A percentile compares a stretch with the other conserved stretches of the same genome.
phyloP scores from a whole-genome alignment of 192 early-diverging fungal genomes.

The Jimgerdemannia flammicorona region DNA sequence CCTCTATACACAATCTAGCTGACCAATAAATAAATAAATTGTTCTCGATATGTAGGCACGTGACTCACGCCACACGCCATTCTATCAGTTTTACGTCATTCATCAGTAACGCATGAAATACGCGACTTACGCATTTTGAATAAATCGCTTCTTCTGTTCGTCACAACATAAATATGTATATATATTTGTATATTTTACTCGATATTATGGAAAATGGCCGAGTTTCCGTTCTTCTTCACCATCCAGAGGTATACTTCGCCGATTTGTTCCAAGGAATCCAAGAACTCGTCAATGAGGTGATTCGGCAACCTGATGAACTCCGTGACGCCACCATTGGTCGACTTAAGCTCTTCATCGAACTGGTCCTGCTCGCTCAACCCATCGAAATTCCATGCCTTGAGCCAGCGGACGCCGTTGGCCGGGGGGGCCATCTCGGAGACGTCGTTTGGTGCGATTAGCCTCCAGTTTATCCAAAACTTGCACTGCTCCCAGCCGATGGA shows the following conservation, averaged over 20 bases:
- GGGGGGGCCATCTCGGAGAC: neutral
- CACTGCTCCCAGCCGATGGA: slow-evolving; percentile 25
- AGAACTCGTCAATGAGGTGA: slow-evolving; percentile 18
- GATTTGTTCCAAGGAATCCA: slow-evolving; percentile 15
- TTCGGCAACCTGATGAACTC: slow-evolving; percentile 22
- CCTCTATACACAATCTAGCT: no score
- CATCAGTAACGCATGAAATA: no score
- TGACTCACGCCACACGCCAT: no score
- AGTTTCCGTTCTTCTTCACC: slow-evolving; percentile 13
- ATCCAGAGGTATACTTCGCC: slow-evolving; percentile 37
- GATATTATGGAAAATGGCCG: neutral
- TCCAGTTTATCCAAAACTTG: slow-evolving; percentile 13
- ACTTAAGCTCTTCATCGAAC: slow-evolving; percentile 27
- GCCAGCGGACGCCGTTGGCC: slow-evolving; percentile 14
- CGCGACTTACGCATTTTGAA: no score
- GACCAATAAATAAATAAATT: no score
- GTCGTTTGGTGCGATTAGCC: neutral
- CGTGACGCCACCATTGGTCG: slow-evolving; percentile 16
- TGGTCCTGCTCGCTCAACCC: slow-evolving; percentile 21
- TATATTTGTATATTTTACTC: neutral
- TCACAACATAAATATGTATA: no score
- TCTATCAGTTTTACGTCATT: no score
- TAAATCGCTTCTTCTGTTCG: no score
- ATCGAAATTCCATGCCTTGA: slow-evolving; percentile 30
- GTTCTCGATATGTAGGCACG: no score